Evolutionary conservation across 371 early-diverging fungal species (phyloP).

Genomic region (Circinella umbellata): DNA sequence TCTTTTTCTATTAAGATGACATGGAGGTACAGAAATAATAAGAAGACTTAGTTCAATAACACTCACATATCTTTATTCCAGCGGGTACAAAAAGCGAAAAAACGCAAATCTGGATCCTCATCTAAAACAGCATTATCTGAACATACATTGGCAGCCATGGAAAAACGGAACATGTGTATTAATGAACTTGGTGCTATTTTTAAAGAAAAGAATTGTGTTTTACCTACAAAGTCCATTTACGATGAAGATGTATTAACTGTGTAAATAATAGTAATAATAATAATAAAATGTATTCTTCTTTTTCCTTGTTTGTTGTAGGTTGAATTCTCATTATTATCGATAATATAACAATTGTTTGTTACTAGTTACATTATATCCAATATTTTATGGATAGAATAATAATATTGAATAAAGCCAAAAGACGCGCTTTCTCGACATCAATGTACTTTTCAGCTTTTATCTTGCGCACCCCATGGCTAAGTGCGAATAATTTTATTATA

Average conservation of each 20-base stretch:
- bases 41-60: background rate
- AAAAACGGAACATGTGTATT: constrained; percentile 53
- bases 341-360: too few relatives aligned
- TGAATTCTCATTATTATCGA: too few relatives aligned
- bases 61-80: constrained; percentile 20
- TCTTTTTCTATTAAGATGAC: background rate
- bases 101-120: constrained; percentile 64
- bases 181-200: constrained; percentile 60
- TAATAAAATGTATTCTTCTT: too few relatives aligned
- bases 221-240: constrained; percentile 71
- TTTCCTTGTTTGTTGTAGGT: too few relatives aligned
- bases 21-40: background rate
- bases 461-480: too few relatives aligned
- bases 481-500: too few relatives aligned
- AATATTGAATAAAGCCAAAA: too few relatives aligned
- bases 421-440: too few relatives aligned
- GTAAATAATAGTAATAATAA: too few relatives aligned
- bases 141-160: constrained; percentile 56
- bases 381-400: too few relatives aligned
- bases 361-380: too few relatives aligned
- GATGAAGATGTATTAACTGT: constrained; percentile 22
- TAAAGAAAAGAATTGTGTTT: constrained; percentile 66
- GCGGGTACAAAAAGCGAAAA: constrained; percentile 76
- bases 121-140: constrained; percentile 57
- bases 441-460: too few relatives aligned